These are phyloP conservation scores for Cenchrus fungigraminus DNA, from an alignment of 176 grass and related monocot genomes.

Conservation along the genomic window DNA sequence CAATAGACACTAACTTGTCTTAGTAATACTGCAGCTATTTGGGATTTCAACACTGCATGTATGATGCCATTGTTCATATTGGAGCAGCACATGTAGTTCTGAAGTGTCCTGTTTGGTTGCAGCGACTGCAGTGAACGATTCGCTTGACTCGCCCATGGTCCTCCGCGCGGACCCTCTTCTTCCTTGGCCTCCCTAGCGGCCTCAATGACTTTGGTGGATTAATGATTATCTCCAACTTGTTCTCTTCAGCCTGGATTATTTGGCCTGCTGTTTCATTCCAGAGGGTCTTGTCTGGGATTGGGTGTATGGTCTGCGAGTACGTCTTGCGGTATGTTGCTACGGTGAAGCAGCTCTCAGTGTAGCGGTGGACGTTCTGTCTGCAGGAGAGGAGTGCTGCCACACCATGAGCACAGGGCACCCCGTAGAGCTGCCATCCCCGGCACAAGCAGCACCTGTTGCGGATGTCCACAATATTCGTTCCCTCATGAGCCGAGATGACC, in stretches of 20 bases:
- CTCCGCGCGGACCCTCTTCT: slow-evolving; percentile 78
- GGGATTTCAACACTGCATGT: background rate
- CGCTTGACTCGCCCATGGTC: slow-evolving; percentile 75
- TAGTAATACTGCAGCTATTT: slow-evolving; percentile 27
- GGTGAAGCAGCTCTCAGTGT: slow-evolving; percentile 92
- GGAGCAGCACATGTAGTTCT: slow-evolving; percentile 87
- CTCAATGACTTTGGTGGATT: slow-evolving; percentile 82
- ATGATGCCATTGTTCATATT: slow-evolving; percentile 46
- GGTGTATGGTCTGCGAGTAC: slow-evolving; percentile 93
- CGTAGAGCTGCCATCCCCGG: slow-evolving; percentile 93
- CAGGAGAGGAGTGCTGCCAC: slow-evolving; percentile 92
- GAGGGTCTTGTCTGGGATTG: slow-evolving; percentile 85
- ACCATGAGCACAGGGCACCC: slow-evolving; percentile 85
- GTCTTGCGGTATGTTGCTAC: slow-evolving; percentile 91
- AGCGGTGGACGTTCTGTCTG: slow-evolving; percentile 94
- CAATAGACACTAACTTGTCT: slow-evolving; percentile 44
- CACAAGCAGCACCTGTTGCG: slow-evolving; percentile 92
- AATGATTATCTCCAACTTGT: slow-evolving; percentile 55
- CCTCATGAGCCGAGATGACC: slow-evolving; percentile 83
- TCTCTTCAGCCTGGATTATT: slow-evolving; percentile 41
- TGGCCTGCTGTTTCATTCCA: slow-evolving; percentile 66
- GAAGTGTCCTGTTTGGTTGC: slow-evolving; percentile 97
- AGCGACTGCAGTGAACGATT: slow-evolving; percentile 92
- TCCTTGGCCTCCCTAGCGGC: slow-evolving; percentile 78
- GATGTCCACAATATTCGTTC: slow-evolving; percentile 86